Evolutionary conservation across 768 basidiomycete species (phyloP), one percentile per base, ranked within the genome.

Genomic region (Pulveroboletus sp.): DNA sequence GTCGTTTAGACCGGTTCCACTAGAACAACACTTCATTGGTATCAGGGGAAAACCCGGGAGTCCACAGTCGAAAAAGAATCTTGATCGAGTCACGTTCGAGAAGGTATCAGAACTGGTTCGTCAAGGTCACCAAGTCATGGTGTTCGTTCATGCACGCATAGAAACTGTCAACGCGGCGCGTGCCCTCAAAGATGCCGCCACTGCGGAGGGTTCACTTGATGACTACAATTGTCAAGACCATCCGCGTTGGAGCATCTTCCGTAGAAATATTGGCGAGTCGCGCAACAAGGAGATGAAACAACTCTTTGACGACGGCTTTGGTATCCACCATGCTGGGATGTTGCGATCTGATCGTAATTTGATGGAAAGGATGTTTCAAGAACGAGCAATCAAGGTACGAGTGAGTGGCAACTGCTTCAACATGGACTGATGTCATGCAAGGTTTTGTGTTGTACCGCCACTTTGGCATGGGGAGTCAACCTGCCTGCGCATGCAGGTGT

Each of bases 271-370:
- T 33, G 80, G 84, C 4, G 79, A 81, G 51, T 94, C 91, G 16
- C 76, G 84, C 56, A 99, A 99, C 64, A 91, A 90, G 65, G 97
- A 98, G 69, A 92, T 99, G 94, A 95, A 89, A 66, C 81, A 88
- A 57, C 75, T 99, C 14, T 97, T 97, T 59, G 90, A 93, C 49
- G 67, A 72, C 53, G 97, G 97, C 5, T 94, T 98, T 63, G 97
- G 94, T 11, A 97, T 99, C 39, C 95, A 97, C 67, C 97, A 99
- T 69, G 97, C 97, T 32, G 97, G 97, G 4, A 98, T 99, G 97
- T 69, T 99, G 52, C 77, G 97, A 40, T 81, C 85, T 7, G 97
- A 99, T 63, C 77, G 97, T 56, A 97, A 92, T 64, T 81, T 97
- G 76, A 94, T 89, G 82, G 97, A 98, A 68, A 78, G 80, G 60